Evolutionary conservation across 176 grass and related monocot species (phyloP), one percentile per base, ranked within the genome.

Genomic region (Juncus effusus): DNA sequence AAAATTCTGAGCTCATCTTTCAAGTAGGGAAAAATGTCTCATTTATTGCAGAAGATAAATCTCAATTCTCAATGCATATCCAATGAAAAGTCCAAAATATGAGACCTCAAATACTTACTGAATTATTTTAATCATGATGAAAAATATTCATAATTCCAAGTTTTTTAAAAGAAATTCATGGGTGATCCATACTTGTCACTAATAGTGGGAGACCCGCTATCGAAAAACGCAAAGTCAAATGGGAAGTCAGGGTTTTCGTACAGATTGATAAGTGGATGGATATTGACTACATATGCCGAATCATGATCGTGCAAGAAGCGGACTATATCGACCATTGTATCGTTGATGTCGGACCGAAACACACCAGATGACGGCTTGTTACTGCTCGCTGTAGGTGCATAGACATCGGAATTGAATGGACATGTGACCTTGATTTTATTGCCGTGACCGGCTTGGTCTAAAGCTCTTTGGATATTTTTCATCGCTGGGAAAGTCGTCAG

Each of bases 401-500:
- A 95, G 2, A 95, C 85, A 52, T 95, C 90, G 59, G 90, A 82
- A 56, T 95, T 95, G 6, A 85, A 82, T 0, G 90, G 90, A 39
- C 80, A 64, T 0, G 78, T 82, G 3, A 74, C 82, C 73, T 95
- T 95, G 69, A 95, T 83, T 1, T 41, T 73, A 12, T 51, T 4
- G 1, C 77, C 75, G 13, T 84, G 1, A 2, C 90, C 90, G 10
- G 85, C 79, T 72, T 89, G 77, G 51, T 86, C 70, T 0, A 89
- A 82, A 5, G 90, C 90, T 56, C 89, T 89, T 75, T 95, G 90
- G 45, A 95, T 58, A 82, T 95, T 95, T 69, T 86, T 84, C 2
- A 95, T 76, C 5, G 85, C 90, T 11, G 90, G 90, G 7, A 89
- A 68, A 2, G 82, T 89, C 1, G 73, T 86, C 59, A 76, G 60